Evolutionary conservation across 305 asterid species (phyloP).

Genomic region (Rubia tinctorum): DNA sequence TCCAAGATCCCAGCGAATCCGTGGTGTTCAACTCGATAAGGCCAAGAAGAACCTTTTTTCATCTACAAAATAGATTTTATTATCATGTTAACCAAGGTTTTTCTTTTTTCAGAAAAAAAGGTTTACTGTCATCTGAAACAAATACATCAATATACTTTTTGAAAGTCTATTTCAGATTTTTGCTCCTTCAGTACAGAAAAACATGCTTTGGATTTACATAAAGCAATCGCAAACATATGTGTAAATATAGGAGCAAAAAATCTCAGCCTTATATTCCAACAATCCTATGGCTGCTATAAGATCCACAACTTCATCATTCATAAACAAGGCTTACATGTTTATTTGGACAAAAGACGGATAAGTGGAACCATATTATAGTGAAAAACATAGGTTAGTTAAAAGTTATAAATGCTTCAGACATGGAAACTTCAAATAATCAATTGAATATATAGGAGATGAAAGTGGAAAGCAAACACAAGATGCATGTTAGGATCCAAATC

Average conservation of each 20-base stretch:
- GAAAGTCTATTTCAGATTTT: no score
- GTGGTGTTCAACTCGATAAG: no score
- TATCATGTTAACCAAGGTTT: no score
- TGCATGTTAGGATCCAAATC: not conserved
- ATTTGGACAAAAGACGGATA: not conserved
- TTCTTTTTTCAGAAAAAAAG: no score
- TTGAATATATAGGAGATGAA: not conserved
- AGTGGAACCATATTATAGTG: not conserved
- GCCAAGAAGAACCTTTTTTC: no score
- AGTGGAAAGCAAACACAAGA: not conserved
- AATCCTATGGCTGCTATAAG: not conserved
- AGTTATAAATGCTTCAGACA: not conserved
- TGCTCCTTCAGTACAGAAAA: no score
- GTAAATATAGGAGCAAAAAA: not conserved
- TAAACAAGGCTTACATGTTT: not conserved
- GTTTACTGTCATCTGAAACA: no score
- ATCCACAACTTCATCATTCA: not conserved
- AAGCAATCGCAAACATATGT: not conserved
- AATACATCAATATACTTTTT: no score
- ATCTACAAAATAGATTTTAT: no score
- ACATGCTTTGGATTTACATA: no score
- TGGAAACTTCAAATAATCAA: not conserved
- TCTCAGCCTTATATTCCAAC: not conserved
- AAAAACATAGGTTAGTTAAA: not conserved
- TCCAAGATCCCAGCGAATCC: conserved; percentile 80